phyloP scores from a whole-genome alignment of 768 basidiomycete species.

The Leccinum incarnatum region DNA sequence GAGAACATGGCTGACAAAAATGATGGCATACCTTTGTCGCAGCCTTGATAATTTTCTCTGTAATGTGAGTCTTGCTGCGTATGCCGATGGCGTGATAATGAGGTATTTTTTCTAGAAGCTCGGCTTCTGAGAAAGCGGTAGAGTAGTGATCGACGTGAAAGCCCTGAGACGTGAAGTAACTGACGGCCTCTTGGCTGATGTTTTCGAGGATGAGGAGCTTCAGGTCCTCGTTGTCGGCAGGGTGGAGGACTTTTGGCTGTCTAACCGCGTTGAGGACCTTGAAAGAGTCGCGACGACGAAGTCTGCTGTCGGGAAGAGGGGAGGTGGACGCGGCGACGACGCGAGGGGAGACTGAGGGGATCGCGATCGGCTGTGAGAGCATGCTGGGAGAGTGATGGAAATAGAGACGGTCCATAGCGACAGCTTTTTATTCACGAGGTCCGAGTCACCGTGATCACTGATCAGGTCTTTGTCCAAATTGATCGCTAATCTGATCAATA shows the following conservation, averaged over 20 bases:
- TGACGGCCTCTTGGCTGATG: slow-evolving; percentile 88
- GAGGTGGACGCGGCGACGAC: slow-evolving; percentile 54
- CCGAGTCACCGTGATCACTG: background rate
- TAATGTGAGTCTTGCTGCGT: slow-evolving; percentile 96
- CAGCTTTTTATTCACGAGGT: slow-evolving; percentile 11
- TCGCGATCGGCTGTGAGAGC: slow-evolving; percentile 46
- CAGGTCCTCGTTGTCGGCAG: slow-evolving; percentile 77
- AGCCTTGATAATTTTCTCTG: slow-evolving; percentile 81
- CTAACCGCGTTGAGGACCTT: slow-evolving; percentile 39
- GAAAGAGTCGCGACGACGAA: slow-evolving; percentile 37
- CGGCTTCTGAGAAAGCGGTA: slow-evolving; percentile 88
- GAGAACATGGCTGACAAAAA: background rate
- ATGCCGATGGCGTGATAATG: slow-evolving; percentile 94
- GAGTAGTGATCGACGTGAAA: slow-evolving; percentile 89
- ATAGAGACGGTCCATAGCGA: slow-evolving; percentile 6
- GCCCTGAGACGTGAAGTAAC: slow-evolving; percentile 73
- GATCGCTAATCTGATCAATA: background rate
- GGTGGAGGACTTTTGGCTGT: slow-evolving; percentile 72
- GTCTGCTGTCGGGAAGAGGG: slow-evolving; percentile 48
- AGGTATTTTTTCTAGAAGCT: slow-evolving; percentile 81
- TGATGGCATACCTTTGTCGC: slow-evolving; percentile 66
- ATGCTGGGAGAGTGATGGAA: slow-evolving; percentile 33
- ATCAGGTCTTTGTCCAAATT: background rate
- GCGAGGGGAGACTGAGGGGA: slow-evolving; percentile 30
- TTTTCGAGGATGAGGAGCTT: slow-evolving; percentile 90